phyloP scores from a whole-genome alignment of 139 green algal species.

The Chlorella sp. region DNA sequence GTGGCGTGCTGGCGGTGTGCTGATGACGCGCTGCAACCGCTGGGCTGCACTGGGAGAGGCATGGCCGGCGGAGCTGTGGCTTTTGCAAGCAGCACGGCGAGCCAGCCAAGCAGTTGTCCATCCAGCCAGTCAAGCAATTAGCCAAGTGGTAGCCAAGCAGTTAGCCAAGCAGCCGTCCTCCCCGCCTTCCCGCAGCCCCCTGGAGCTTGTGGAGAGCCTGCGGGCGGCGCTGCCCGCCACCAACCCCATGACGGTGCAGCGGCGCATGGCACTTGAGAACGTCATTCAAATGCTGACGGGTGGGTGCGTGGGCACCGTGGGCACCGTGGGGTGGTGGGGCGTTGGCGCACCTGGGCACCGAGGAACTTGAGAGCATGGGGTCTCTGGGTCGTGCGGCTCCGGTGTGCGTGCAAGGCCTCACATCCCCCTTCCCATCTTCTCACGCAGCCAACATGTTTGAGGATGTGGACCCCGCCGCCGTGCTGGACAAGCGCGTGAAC shows the following conservation, averaged over 20 bases:
- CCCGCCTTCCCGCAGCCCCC: constrained; percentile 15
- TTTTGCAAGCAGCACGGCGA: no score
- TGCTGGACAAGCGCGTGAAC: constrained; percentile 59
- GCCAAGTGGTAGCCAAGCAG: no score
- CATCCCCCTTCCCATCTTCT: background rate
- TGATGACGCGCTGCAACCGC: no score
- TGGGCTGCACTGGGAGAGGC: background rate
- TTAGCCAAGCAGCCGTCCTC: background rate
- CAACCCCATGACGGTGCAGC: constrained; percentile 55
- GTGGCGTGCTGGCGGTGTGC: no score
- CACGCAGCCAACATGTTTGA: constrained; percentile 75
- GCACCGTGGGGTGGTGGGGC: background rate
- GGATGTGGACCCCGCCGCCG: constrained; percentile 64
- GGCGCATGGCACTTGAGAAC: constrained; percentile 79
- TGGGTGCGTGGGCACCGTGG: background rate
- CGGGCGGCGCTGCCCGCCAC: constrained; percentile 61
- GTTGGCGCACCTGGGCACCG: background rate
- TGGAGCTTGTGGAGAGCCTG: constrained; percentile 78
- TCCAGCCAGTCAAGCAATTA: no score
- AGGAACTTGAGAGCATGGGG: no score
- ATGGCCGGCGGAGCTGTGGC: background rate
- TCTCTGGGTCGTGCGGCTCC: no score
- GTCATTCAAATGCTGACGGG: constrained; percentile 68
- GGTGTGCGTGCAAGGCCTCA: no score
- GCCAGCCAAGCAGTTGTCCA: no score